phyloP scores from a whole-genome alignment of 495 filamentous ascomycete genomes.

The Penicillium goetzii region DNA sequence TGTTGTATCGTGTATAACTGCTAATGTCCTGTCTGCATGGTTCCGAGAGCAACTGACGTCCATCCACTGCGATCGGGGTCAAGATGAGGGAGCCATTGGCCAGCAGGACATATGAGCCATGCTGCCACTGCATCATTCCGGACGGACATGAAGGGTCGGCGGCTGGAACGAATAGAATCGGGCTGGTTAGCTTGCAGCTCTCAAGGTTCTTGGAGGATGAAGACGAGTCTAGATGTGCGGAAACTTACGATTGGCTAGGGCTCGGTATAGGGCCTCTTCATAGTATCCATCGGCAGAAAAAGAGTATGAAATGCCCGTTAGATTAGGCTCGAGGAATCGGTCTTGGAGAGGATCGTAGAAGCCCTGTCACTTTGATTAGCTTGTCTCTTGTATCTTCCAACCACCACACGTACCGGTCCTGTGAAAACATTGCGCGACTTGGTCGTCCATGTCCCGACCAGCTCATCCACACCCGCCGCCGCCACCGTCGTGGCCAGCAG shows the following conservation, averaged over 20 bases:
- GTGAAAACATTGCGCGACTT: conserved; percentile 75
- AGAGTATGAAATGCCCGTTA: conserved; percentile 81
- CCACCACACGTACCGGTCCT: conserved; percentile 60
- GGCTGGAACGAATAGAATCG: conserved; percentile 45
- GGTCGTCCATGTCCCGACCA: conserved; percentile 77
- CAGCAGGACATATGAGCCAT: conserved; percentile 62
- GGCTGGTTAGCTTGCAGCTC: neutral
- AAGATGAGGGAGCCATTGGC: conserved; percentile 63
- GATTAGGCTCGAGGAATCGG: conserved; percentile 66
- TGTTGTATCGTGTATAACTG: conserved; percentile 70
- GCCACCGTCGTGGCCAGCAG: conserved; percentile 37
- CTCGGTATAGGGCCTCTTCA: conserved; percentile 75
- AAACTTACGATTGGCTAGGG: conserved; percentile 71
- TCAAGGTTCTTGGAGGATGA: neutral
- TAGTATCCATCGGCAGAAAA: conserved; percentile 74
- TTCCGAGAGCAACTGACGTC: conserved; percentile 70
- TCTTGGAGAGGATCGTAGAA: conserved; percentile 77
- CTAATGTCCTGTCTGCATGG: conserved; percentile 60
- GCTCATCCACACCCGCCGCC: conserved; percentile 44
- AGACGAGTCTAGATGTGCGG: neutral
- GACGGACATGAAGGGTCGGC: conserved; percentile 64
- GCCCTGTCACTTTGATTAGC: conserved; percentile 48
- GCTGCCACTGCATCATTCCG: conserved; percentile 79
- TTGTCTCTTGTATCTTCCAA: conserved; percentile 1
- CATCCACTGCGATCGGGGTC: conserved; percentile 68